Conservation (phyloP, 2,329 filamentous ascomycete genomes). For the Raffaelea ambrosiae region DNA sequence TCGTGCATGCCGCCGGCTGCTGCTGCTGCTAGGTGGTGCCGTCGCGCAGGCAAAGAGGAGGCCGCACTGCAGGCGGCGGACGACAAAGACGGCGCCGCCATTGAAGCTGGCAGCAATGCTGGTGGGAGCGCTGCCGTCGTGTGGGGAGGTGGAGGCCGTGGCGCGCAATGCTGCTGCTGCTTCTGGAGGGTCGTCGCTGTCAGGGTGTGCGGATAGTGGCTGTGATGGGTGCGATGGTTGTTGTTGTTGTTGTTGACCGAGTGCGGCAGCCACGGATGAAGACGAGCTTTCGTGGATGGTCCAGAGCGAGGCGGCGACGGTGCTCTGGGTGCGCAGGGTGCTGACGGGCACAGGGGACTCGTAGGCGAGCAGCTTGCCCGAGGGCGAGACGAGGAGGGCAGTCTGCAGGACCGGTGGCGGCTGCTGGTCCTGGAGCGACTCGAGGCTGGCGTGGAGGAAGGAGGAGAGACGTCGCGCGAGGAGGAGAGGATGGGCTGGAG, state of each 20-base stretch:
- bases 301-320: slow-evolving; percentile 55
- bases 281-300: slow-evolving; percentile 43
- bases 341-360: slow-evolving; percentile 47
- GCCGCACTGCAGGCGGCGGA: slow-evolving; percentile 48
- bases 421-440: slow-evolving; percentile 1
- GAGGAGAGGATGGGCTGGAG: slow-evolving; percentile 48
- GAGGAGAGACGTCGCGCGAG: slow-evolving; percentile 56
- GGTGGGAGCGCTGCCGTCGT: slow-evolving; percentile 11
- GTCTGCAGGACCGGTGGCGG: slow-evolving; percentile 41
- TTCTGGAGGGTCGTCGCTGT: slow-evolving; percentile 16
- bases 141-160: background rate
- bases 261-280: slow-evolving; percentile 21
- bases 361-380: slow-evolving; percentile 56
- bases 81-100: slow-evolving; percentile 45
- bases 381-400: slow-evolving; percentile 49
- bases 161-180: slow-evolving; percentile 1
- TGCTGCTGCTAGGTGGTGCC: slow-evolving; percentile 20
- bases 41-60: slow-evolving; percentile 56
- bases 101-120: slow-evolving; percentile 48
- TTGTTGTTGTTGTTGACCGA: slow-evolving; percentile 2
- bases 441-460: slow-evolving; percentile 50
- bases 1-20: background rate
- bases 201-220: no score
- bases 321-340: slow-evolving; percentile 53
- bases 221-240: slow-evolving; percentile 4